These are phyloP conservation scores for Excoecaria cochinchinensis DNA, from an alignment of 345 rosid genomes.

Conservation along the genomic window DNA sequence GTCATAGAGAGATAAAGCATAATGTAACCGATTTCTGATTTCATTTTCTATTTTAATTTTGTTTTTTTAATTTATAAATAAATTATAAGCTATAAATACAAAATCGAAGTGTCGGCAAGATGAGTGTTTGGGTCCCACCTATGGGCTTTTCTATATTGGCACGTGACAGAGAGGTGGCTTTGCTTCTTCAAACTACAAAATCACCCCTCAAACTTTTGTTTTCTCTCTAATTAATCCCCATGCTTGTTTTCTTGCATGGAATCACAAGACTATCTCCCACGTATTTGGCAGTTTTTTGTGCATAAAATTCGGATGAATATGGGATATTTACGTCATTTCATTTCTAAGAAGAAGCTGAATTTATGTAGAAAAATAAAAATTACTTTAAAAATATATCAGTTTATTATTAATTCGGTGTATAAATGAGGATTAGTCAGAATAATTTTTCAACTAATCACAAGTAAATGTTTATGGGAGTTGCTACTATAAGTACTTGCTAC, in stretches of 20 bases:
- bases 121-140: slow-evolving; percentile 26
- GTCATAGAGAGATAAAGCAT: not conserved
- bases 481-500: not conserved
- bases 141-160: not conserved
- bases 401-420: not conserved
- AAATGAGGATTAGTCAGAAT: slow-evolving; percentile 11
- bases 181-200: too few species aligned
- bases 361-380: too few species aligned
- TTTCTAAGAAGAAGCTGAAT: too few species aligned
- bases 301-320: too few species aligned
- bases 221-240: too few species aligned
- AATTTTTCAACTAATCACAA: not conserved
- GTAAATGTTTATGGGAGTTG: slow-evolving; percentile 11
- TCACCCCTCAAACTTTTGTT: too few species aligned
- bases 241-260: too few species aligned
- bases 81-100: not conserved
- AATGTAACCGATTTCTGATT: not conserved
- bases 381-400: too few species aligned
- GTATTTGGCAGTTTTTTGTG: too few species aligned
- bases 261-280: too few species aligned
- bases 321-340: too few species aligned
- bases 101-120: slow-evolving; percentile 55
- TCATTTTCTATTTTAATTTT: not conserved
- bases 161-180: slow-evolving; percentile 1
- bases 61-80: not conserved